A percentile compares a stretch with the other conserved stretches of the same genome.
Conservation (phyloP, 2,329 filamentous ascomycete genomes). For the Monascus ruber region DNA sequence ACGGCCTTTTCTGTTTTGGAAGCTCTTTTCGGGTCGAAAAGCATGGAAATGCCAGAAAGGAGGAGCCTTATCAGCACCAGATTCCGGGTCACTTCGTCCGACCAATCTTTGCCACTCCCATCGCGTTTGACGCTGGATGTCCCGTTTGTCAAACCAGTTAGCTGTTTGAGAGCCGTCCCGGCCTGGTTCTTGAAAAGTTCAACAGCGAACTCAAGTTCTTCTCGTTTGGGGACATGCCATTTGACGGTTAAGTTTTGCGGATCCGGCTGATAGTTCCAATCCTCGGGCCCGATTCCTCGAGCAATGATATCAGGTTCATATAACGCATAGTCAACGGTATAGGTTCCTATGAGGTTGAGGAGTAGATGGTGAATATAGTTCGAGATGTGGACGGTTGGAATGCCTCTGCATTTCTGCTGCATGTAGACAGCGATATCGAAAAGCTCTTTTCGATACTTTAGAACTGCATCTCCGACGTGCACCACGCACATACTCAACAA, state of each 20-base stretch:
- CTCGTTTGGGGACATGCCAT: constrained; percentile 75
- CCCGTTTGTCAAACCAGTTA: constrained; percentile 70
- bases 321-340: constrained; percentile 77
- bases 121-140: constrained; percentile 75
- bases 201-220: constrained; percentile 79
- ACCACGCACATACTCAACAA: constrained; percentile 98
- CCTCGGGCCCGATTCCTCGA: constrained; percentile 59
- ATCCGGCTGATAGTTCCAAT: constrained; percentile 74
- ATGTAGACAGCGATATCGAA: constrained; percentile 90
- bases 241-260: constrained; percentile 69
- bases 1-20: constrained; percentile 38
- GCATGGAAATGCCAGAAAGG: constrained; percentile 74
- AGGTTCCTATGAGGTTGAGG: constrained; percentile 87
- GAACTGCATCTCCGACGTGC: constrained; percentile 80
- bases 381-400: constrained; percentile 90
- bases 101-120: constrained; percentile 97
- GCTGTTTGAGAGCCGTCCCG: constrained; percentile 59
- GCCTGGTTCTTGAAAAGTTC: constrained; percentile 80
- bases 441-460: constrained; percentile 79
- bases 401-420: constrained; percentile 88
- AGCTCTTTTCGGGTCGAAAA: constrained; percentile 72
- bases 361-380: constrained; percentile 96
- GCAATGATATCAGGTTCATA: constrained; percentile 69
- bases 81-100: constrained; percentile 85
- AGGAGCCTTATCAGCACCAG: constrained; percentile 80